Evolutionary conservation across 306 rosid species (phyloP).

Genomic region (Hippophae rhamnoides): DNA sequence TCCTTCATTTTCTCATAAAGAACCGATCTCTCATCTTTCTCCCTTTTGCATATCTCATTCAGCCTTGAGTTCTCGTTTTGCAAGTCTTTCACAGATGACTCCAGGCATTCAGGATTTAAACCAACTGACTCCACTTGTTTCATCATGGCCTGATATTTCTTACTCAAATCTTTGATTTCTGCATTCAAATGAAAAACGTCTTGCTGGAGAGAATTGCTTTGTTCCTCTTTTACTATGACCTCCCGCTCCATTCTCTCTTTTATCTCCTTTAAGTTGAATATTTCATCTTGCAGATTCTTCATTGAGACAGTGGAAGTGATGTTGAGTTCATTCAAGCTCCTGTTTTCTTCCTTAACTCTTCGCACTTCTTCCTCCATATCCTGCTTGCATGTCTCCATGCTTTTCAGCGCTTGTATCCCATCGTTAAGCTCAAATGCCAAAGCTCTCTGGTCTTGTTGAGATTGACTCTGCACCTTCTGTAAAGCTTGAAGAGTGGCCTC

Average conservation of each 20-base stretch:
- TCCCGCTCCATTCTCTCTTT: conserved; percentile 77
- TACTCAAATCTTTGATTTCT: conserved; percentile 51
- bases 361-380: conserved; percentile 62
- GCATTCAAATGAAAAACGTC: conserved; percentile 56
- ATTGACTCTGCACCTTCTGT: conserved; percentile 58
- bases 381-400: conserved; percentile 57
- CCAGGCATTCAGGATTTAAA: conserved; percentile 52
- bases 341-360: conserved; percentile 60
- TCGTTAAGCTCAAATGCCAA: conserved; percentile 72
- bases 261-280: conserved; percentile 63
- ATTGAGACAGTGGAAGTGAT: conserved; percentile 37
- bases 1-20: conserved; percentile 56
- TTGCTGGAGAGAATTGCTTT: conserved; percentile 50
- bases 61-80: conserved; percentile 57
- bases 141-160: conserved; percentile 54
- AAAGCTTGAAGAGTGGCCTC: conserved; percentile 65
- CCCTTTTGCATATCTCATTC: conserved; percentile 50
- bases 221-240: conserved; percentile 48
- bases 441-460: conserved; percentile 83
- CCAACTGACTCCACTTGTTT: conserved; percentile 66
- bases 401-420: conserved; percentile 72
- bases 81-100: conserved; percentile 58
- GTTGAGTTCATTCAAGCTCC: conserved; percentile 47
- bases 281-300: conserved; percentile 56
- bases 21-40: conserved; percentile 51